Evolutionary conservation across 805 yeast genomes (phyloP).

Genomic region (Crinitomyces ghanaensis): DNA sequence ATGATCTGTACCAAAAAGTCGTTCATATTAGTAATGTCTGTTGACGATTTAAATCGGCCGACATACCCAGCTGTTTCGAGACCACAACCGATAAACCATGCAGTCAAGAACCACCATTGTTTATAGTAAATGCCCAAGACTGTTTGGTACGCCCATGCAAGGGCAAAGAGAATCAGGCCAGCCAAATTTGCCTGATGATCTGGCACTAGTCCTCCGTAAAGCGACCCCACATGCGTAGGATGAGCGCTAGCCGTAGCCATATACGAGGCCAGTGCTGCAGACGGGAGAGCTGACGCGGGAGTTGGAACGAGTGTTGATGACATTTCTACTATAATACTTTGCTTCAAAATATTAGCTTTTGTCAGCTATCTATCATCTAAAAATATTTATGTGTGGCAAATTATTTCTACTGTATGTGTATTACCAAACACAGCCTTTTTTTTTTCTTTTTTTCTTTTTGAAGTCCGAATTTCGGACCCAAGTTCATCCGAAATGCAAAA

Average conservation of each 20-base stretch:
- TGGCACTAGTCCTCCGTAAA: conserved; percentile 34
- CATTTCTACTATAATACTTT: neutral
- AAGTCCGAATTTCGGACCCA: no score
- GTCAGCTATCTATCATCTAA: no score
- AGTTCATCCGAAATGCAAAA: no score
- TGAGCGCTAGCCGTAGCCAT: neutral
- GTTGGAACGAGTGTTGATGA: conserved; percentile 1
- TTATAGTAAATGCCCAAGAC: conserved; percentile 33
- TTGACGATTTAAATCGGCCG: conserved; percentile 42
- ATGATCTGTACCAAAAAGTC: conserved; percentile 54
- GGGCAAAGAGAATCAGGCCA: conserved; percentile 42
- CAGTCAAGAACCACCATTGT: conserved; percentile 56
- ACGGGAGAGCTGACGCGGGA: neutral
- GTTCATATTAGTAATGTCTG: conserved; percentile 25
- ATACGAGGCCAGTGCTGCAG: neutral
- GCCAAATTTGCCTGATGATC: conserved; percentile 46
- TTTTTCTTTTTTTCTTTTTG: no score
- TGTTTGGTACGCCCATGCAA: conserved; percentile 35
- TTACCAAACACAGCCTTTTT: no score
- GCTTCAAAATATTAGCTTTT: no score
- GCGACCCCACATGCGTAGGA: conserved; percentile 1
- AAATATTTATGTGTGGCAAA: no score
- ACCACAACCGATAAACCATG: conserved; percentile 44
- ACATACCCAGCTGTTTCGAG: conserved; percentile 61
- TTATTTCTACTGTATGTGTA: no score